These are phyloP conservation scores for Xylariales sp. DNA, from an alignment of 2,329 filamentous ascomycete species.

Conservation along the genomic window DNA sequence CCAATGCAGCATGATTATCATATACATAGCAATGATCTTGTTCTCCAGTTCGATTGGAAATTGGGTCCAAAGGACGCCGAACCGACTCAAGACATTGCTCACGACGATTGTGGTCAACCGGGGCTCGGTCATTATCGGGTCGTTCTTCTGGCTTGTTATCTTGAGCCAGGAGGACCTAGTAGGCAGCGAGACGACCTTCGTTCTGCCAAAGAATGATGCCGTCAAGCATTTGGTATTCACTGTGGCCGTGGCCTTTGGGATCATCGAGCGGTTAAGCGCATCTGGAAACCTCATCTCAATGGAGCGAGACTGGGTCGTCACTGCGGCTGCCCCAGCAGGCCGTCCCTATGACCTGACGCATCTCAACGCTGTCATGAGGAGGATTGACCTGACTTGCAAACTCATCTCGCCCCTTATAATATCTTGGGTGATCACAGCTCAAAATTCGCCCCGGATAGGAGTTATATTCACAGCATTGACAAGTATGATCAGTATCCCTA, in stretches of 20 bases:
- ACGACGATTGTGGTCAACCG: conserved; percentile 37
- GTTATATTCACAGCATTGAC: conserved; percentile 40
- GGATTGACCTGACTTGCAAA: conserved; percentile 55
- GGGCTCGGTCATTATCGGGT: conserved; percentile 34
- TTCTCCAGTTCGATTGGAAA: conserved; percentile 37
- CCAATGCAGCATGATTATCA: conserved; percentile 26
- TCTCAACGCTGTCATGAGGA: conserved; percentile 50
- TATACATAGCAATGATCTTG: conserved; percentile 34
- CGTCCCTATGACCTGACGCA: conserved; percentile 33
- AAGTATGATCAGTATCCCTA: conserved; percentile 35
- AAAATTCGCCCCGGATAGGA: conserved; percentile 37
- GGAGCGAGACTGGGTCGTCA: conserved; percentile 41
- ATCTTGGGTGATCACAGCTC: conserved; percentile 38
- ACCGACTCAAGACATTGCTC: conserved; percentile 35
- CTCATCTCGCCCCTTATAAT: conserved; percentile 48
- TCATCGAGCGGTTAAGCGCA: conserved; percentile 36
- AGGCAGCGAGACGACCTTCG: conserved; percentile 10
- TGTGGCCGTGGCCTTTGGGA: conserved; percentile 31
- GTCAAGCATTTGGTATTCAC: conserved; percentile 29
- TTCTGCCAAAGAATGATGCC: conserved; percentile 15
- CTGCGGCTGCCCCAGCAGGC: conserved; percentile 27
- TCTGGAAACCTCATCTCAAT: conserved; percentile 40
- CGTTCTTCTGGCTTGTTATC: conserved; percentile 34
- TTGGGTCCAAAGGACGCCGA: conserved; percentile 35
- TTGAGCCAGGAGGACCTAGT: conserved; percentile 22